Conservation (phyloP, 495 filamentous ascomycete genomes). For the Xylaria nigripes region DNA sequence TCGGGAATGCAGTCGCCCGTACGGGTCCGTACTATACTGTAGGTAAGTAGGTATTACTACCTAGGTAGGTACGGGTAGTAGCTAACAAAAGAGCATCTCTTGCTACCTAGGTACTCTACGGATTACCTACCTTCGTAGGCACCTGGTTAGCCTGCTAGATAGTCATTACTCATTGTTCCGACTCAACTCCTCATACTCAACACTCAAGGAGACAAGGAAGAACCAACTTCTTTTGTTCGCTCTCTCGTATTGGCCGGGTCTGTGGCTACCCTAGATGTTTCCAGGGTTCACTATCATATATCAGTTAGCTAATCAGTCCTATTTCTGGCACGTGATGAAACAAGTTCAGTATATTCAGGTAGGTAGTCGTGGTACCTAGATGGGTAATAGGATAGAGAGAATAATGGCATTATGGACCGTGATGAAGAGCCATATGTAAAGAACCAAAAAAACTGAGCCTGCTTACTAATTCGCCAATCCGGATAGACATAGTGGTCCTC, state of each 20-base stretch:
- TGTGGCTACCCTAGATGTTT: background rate
- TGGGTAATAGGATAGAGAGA: background rate
- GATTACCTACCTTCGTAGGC: no score
- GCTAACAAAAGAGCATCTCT: no score
- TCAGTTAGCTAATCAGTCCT: background rate
- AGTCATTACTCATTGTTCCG: no score
- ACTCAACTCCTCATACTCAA: background rate
- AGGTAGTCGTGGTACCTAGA: no score
- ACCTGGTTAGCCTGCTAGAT: no score
- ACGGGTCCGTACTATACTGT: no score
- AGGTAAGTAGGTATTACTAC: no score
- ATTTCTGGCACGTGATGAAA: no score
- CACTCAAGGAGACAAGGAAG: background rate
- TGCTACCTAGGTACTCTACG: no score
- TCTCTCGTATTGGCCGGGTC: background rate
- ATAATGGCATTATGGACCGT: background rate
- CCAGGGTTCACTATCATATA: slow-evolving; percentile 8
- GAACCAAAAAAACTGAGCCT: background rate
- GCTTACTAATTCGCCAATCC: slow-evolving; percentile 31
- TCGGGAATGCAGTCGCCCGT: no score
- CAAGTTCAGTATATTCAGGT: background rate
- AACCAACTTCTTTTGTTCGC: background rate
- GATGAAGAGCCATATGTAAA: background rate
- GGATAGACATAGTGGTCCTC: slow-evolving; percentile 30
- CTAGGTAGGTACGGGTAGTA: no score